phyloP scores from a whole-genome alignment of 192 early-diverging fungal genomes.

The Coemansia sp. region DNA sequence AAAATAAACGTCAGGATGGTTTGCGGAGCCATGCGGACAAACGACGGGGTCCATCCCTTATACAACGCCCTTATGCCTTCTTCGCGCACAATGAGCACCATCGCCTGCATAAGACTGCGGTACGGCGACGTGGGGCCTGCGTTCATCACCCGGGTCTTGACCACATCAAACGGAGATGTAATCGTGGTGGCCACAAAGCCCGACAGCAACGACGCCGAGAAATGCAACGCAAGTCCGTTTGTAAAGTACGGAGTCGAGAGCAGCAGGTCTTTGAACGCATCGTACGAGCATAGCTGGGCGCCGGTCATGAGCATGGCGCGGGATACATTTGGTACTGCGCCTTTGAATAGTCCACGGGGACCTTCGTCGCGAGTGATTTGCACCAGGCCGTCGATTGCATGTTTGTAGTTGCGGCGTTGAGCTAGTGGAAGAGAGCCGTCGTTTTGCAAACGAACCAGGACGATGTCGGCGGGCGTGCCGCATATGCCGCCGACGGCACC shows the following conservation, averaged over 20 bases:
- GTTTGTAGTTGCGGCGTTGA: conserved; percentile 69
- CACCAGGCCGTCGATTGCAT: conserved; percentile 70
- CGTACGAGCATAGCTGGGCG: conserved; percentile 74
- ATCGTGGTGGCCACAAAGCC: conserved; percentile 75
- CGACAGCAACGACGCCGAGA: conserved; percentile 68
- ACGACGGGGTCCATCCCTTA: conserved; percentile 84
- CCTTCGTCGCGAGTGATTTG: conserved; percentile 84
- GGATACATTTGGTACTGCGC: conserved; percentile 85
- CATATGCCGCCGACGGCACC: conserved; percentile 63
- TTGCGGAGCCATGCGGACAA: conserved; percentile 78
- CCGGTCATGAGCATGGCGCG: conserved; percentile 85
- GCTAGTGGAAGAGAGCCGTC: conserved; percentile 67
- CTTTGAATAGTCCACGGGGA: conserved; percentile 75
- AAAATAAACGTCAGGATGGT: conserved; percentile 83
- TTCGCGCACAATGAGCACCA: conserved; percentile 59
- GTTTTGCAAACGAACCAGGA: conserved; percentile 80
- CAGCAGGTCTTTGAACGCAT: conserved; percentile 73
- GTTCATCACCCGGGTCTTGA: conserved; percentile 88
- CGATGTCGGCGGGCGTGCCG: conserved; percentile 80
- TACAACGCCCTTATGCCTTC: conserved; percentile 74
- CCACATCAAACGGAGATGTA: conserved; percentile 76
- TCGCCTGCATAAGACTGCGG: conserved; percentile 34
- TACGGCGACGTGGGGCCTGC: conserved; percentile 51
- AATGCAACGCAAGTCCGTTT: conserved; percentile 69
- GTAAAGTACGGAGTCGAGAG: conserved; percentile 59